Conservation (phyloP, 805 yeast species). For the Starmerella roubikii region DNA sequence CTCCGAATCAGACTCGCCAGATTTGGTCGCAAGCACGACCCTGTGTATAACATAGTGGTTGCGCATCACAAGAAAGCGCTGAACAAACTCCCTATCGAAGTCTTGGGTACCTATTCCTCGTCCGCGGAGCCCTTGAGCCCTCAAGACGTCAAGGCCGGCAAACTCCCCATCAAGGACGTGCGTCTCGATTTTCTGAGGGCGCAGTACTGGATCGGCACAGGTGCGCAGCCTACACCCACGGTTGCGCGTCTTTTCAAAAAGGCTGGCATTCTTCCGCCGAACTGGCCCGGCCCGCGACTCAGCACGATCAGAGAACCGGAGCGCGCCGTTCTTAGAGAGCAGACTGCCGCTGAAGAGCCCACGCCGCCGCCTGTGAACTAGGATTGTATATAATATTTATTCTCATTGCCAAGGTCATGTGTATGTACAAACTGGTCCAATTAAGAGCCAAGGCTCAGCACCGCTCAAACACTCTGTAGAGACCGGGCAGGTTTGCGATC, state of each 20-base stretch:
- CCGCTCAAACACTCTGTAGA: slow-evolving; percentile 85
- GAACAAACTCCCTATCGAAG: slow-evolving; percentile 83
- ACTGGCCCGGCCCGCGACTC: slow-evolving; percentile 26
- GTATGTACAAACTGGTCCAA: background rate
- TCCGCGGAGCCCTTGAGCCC: slow-evolving; percentile 55
- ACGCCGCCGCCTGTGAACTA: slow-evolving; percentile 19
- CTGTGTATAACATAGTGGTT: slow-evolving; percentile 85
- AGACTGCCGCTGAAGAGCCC: slow-evolving; percentile 12
- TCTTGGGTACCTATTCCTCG: slow-evolving; percentile 87
- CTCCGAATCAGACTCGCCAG: slow-evolving; percentile 84
- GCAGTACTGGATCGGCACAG: slow-evolving; percentile 94
- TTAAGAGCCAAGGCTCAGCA: slow-evolving; percentile 33
- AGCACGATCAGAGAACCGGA: slow-evolving; percentile 5
- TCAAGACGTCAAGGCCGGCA: slow-evolving; percentile 42
- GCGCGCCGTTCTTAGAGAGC: slow-evolving; percentile 10
- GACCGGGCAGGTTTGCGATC: slow-evolving; percentile 81
- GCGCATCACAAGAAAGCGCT: slow-evolving; percentile 57
- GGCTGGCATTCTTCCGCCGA: slow-evolving; percentile 45
- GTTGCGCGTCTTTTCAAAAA: slow-evolving; percentile 61
- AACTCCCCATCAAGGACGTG: slow-evolving; percentile 59
- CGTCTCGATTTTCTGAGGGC: slow-evolving; percentile 76
- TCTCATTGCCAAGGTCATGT: background rate
- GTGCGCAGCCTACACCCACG: slow-evolving; percentile 84
- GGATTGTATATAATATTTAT: background rate
- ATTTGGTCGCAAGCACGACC: slow-evolving; percentile 79